Conservation (phyloP, 164 flowering plant genomes). For the Macadamia tetraphylla region DNA sequence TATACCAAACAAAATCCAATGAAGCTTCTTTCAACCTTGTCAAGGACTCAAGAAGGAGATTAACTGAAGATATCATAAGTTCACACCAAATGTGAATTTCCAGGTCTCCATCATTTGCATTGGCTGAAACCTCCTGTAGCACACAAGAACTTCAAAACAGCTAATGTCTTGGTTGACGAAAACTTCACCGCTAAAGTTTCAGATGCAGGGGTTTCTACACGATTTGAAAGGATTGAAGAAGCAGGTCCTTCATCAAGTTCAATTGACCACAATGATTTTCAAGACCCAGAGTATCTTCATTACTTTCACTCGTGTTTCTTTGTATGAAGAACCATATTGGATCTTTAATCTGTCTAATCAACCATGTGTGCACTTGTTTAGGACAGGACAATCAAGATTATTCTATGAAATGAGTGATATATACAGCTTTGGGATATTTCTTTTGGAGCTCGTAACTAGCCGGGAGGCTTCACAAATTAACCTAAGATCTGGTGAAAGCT, state of each 20-base stretch:
- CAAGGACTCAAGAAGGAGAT: background rate
- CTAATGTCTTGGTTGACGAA: conserved; percentile 75
- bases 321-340: background rate
- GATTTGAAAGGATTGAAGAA: conserved; percentile 43
- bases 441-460: conserved; percentile 68
- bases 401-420: conserved; percentile 45
- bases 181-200: conserved; percentile 77
- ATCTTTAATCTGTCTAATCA: conserved; percentile 3
- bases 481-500: conserved; percentile 34
- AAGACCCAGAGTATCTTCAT: conserved; percentile 59
- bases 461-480: conserved; percentile 26
- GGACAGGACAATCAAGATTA: conserved; percentile 31
- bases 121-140: conserved; percentile 46
- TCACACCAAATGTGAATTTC: conserved; percentile 9
- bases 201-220: conserved; percentile 47
- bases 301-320: background rate
- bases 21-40: background rate
- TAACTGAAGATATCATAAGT: background rate
- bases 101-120: conserved; percentile 67
- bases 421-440: conserved; percentile 70
- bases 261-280: conserved; percentile 30
- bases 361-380: conserved; percentile 12
- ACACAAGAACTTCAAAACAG: conserved; percentile 63
- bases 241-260: conserved; percentile 41
- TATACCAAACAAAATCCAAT: background rate